phyloP scores from a whole-genome alignment of 169 alveolate genomes.

The Plasmodium malariae region DNA sequence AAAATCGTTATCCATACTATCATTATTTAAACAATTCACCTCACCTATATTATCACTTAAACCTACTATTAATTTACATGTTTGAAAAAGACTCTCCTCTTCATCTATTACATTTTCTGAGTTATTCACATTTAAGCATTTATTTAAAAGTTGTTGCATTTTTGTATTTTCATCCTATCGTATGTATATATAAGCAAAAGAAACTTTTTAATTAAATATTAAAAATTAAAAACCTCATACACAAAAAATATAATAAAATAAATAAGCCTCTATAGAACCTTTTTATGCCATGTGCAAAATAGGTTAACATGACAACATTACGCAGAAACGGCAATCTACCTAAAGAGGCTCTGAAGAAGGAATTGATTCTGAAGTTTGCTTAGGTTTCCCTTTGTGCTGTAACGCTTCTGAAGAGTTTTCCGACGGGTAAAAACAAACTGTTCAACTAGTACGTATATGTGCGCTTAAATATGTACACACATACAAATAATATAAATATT shows the following conservation, averaged over 20 bases:
- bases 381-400: background rate
- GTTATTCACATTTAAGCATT: constrained; percentile 25
- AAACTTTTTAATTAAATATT: too few relatives aligned
- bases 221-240: too few relatives aligned
- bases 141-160: constrained; percentile 35
- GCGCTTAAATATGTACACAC: background rate
- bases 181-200: background rate
- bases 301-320: too few relatives aligned
- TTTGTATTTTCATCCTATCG: constrained; percentile 20
- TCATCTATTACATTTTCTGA: background rate
- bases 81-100: constrained; percentile 48
- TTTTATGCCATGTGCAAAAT: too few relatives aligned
- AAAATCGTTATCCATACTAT: constrained; percentile 20
- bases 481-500: too few relatives aligned
- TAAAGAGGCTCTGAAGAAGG: too few relatives aligned
- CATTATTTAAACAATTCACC: constrained; percentile 18
- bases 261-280: too few relatives aligned
- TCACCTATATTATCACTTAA: constrained; percentile 16
- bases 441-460: background rate
- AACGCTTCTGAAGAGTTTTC: too few relatives aligned
- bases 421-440: background rate
- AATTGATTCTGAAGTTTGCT: background rate
- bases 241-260: too few relatives aligned
- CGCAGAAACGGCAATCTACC: too few relatives aligned
- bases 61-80: constrained; percentile 19